Evolutionary conservation across 306 rosid genomes (phyloP).

Genomic region (Gynostemma pentaphyllum): DNA sequence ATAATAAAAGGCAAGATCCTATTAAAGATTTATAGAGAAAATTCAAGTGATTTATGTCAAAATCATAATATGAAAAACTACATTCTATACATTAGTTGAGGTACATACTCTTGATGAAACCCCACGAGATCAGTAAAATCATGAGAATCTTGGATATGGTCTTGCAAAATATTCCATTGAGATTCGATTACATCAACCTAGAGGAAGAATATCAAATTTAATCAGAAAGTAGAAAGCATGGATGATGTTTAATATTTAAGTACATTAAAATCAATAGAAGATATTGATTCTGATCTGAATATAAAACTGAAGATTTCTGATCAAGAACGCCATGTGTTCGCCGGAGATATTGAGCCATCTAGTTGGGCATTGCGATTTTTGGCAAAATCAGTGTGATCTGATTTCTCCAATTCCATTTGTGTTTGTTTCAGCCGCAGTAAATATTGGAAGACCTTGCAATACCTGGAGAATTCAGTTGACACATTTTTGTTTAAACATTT

Average conservation of each 20-base stretch:
- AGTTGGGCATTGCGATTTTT: slow-evolving; percentile 33
- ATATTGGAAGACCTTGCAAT: slow-evolving; percentile 79
- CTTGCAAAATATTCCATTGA: slow-evolving; percentile 89
- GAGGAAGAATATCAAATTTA: slow-evolving; percentile 14
- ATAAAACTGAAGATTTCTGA: slow-evolving; percentile 96
- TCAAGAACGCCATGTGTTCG: slow-evolving; percentile 54
- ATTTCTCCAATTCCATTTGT: slow-evolving; percentile 96
- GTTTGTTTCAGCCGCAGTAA: slow-evolving; percentile 78
- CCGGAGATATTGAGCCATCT: slow-evolving; percentile 38
- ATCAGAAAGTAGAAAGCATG: not conserved
- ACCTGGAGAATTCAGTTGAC: slow-evolving; percentile 47
- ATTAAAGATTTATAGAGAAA: not conserved
- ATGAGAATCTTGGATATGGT: slow-evolving; percentile 80
- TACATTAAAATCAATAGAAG: not conserved
- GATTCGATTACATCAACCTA: slow-evolving; percentile 98
- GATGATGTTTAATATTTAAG: not conserved
- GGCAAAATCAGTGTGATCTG: slow-evolving; percentile 76
- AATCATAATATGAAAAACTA: too few relatives aligned
- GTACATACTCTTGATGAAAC: slow-evolving; percentile 77
- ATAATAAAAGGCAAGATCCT: not conserved
- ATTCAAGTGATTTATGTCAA: not conserved
- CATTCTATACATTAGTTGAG: too few relatives aligned
- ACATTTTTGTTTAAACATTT: slow-evolving; percentile 11
- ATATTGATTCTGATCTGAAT: slow-evolving; percentile 50
- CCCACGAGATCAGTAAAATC: slow-evolving; percentile 90